phyloP scores from a whole-genome alignment of 78 protist genomes.

The Tieghemostelium lacteum region DNA sequence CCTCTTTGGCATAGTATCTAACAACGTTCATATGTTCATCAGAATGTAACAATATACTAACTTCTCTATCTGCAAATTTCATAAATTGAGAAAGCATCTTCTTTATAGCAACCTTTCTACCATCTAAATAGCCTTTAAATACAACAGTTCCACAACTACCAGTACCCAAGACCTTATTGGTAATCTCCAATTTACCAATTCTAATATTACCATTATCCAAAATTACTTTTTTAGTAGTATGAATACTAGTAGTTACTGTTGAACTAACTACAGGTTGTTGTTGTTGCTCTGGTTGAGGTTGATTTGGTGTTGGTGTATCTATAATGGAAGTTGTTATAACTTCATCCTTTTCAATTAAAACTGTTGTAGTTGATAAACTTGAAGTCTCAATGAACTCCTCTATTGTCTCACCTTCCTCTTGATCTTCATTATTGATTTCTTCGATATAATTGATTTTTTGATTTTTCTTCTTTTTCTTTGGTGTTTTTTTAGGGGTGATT shows the following conservation, averaged over 20 bases:
- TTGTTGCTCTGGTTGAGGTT: neutral
- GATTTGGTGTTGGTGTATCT: constrained; percentile 43
- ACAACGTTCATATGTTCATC: constrained; percentile 87
- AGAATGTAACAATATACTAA: constrained; percentile 75
- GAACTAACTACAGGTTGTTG: neutral
- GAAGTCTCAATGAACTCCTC: neutral
- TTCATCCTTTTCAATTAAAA: neutral
- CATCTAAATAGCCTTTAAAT: constrained; percentile 81
- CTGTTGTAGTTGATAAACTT: constrained; percentile 1
- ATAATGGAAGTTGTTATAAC: no score
- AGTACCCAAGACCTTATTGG: constrained; percentile 70
- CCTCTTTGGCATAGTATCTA: constrained; percentile 82
- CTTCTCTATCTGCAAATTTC: constrained; percentile 85
- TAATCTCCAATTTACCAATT: constrained; percentile 49
- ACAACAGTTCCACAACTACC: constrained; percentile 93
- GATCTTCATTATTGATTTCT: neutral
- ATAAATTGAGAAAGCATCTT: constrained; percentile 81
- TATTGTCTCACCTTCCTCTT: neutral
- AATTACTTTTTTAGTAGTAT: constrained; percentile 10
- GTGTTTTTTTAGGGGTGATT: neutral
- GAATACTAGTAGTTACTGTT: neutral
- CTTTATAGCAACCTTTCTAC: constrained; percentile 91
- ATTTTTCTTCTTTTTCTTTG: neutral
- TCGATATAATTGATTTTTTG: constrained; percentile 9
- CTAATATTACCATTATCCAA: constrained; percentile 57